Evolutionary conservation across 345 rosid genomes (phyloP).

Genomic region (Gossypium thurberi): DNA sequence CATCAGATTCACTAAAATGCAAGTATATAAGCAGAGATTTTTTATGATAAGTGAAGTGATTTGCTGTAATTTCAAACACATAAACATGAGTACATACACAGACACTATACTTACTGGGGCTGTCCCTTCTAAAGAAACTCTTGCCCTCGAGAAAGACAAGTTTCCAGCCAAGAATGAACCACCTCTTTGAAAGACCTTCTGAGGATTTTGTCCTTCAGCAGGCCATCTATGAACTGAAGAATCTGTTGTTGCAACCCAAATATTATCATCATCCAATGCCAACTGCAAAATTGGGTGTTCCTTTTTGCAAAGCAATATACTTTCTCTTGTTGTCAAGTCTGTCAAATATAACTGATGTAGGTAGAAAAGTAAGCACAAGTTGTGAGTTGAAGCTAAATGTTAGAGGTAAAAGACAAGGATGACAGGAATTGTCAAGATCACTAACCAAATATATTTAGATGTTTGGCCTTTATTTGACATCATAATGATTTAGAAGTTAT

Average conservation of each 20-base stretch:
- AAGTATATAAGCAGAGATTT: neutral
- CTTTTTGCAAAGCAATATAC: conserved; percentile 82
- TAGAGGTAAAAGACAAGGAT: neutral
- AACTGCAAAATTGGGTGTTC: conserved; percentile 83
- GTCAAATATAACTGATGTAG: conserved; percentile 83
- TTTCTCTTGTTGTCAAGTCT: conserved; percentile 90
- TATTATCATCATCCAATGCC: conserved; percentile 83
- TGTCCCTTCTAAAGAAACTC: conserved; percentile 87
- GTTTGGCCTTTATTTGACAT: neutral
- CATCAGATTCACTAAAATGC: neutral
- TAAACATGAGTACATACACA: neutral
- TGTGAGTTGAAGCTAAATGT: conserved; percentile 13
- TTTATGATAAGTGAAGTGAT: neutral
- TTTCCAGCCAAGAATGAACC: conserved; percentile 98
- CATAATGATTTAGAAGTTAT: neutral
- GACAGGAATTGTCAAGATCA: neutral
- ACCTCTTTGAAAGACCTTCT: conserved; percentile 74
- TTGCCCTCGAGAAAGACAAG: conserved; percentile 87
- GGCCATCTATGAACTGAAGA: conserved; percentile 93
- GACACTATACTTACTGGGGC: conserved; percentile 53
- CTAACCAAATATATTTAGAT: neutral
- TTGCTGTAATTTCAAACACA: neutral
- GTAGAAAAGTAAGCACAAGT: conserved; percentile 1
- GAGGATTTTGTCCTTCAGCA: conserved; percentile 82
- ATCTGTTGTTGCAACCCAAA: conserved; percentile 94